These are phyloP conservation scores for Ziziphus jujuba DNA, from an alignment of 306 rosid species.

Conservation along the genomic window DNA sequence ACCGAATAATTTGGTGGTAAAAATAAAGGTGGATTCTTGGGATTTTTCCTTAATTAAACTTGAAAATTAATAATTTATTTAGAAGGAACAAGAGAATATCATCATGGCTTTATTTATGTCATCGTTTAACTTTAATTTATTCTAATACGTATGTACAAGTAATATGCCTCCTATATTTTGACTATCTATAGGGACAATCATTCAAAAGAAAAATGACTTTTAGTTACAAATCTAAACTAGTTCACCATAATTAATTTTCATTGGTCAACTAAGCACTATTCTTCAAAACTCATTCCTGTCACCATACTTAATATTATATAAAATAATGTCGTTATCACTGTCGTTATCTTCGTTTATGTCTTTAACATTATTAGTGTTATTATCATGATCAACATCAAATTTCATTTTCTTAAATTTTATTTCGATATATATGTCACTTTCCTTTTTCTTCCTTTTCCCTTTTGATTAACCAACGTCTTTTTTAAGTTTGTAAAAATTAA, in stretches of 20 bases:
- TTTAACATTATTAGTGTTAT: not conserved
- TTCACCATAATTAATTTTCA: not conserved
- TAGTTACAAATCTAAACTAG: not conserved
- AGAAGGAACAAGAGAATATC: slow-evolving; percentile 31
- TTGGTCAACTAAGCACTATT: not conserved
- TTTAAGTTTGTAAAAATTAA: not conserved
- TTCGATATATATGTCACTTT: not conserved
- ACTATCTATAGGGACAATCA: slow-evolving; percentile 1
- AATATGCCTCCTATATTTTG: slow-evolving; percentile 21
- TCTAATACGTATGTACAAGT: slow-evolving; percentile 3
- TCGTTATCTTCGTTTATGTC: slow-evolving; percentile 1
- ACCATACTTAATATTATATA: not conserved
- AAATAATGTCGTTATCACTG: slow-evolving; percentile 9
- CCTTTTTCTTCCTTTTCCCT: not conserved
- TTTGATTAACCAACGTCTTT: not conserved
- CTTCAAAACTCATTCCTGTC: not conserved
- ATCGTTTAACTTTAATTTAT: slow-evolving; percentile 34
- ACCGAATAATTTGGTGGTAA: slow-evolving; percentile 46
- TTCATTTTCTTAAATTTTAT: not conserved
- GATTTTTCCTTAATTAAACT: slow-evolving; percentile 26
- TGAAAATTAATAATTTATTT: slow-evolving; percentile 17
- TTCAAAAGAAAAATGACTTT: not conserved
- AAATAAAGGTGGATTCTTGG: slow-evolving; percentile 36
- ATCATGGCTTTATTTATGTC: slow-evolving; percentile 22
- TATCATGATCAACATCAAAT: not conserved